These are phyloP conservation scores for Cicer yamashitae DNA, from an alignment of 306 rosid species.

Conservation along the genomic window DNA sequence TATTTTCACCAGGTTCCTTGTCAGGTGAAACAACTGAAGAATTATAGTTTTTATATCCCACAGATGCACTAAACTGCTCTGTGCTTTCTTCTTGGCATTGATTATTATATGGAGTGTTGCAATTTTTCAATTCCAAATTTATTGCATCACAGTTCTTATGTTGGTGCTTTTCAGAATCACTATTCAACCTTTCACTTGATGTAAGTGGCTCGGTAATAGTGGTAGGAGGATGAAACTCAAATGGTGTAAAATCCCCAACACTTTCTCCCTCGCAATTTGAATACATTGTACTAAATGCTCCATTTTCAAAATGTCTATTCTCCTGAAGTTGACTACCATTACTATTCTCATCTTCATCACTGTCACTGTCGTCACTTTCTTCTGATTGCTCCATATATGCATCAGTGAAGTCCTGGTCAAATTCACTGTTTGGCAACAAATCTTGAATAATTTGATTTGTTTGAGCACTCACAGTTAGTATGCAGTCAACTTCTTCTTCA, in stretches of 20 bases:
- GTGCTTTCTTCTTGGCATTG: conserved; percentile 31
- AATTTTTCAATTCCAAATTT: conserved; percentile 22
- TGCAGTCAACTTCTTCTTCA: conserved; percentile 69
- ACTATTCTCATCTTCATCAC: conserved; percentile 42
- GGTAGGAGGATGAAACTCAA: conserved; percentile 34
- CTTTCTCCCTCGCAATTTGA: conserved; percentile 57
- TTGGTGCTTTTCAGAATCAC: conserved; percentile 37
- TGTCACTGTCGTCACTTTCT: conserved; percentile 63
- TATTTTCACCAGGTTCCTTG: conserved; percentile 35
- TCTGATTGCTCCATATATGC: conserved; percentile 76
- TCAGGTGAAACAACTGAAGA: conserved; percentile 33
- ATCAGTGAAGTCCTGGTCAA: conserved; percentile 65
- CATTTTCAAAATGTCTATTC: conserved; percentile 39
- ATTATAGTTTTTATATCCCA: neutral
- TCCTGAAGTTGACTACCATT: conserved; percentile 35
- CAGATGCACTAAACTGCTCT: conserved; percentile 3
- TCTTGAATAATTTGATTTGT: conserved; percentile 70
- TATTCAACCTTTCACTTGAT: conserved; percentile 32
- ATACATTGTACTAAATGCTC: conserved; percentile 34
- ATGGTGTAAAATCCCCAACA: conserved; percentile 62
- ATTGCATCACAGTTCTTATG: conserved; percentile 21
- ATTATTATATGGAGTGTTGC: neutral
- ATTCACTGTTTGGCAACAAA: conserved; percentile 58
- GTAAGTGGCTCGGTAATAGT: conserved; percentile 23
- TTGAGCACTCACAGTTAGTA: conserved; percentile 76